Base-by-base conservation (phyloP, 805 yeast genomes). In the Saturnispora ahearnii region DNA sequence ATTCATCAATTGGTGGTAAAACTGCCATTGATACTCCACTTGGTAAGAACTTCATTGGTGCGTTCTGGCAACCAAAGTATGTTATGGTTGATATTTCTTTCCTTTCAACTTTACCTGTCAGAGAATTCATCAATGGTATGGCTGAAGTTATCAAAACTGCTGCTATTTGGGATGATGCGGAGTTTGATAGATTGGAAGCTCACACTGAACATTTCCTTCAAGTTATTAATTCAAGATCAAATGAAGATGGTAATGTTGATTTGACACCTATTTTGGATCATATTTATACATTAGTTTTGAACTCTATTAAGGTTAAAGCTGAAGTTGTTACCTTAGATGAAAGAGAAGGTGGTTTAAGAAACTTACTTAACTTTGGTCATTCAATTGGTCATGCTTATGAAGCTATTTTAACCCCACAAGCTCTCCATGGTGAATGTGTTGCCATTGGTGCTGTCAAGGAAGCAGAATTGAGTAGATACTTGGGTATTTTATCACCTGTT, bases 361-460 rank as follows among this genome's bases (percentile, higher is more conserved):
- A 93, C 66, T 70, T 93, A 55, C 74, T 93, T 53, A 93, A 93
- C 68, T 93, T 91, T 63, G 99, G 99, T 33, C 99, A 93, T 66
- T 79, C 96, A 29, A 90, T 93, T 59, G 99, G 99, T 42, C 99
- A 93, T 66, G 99, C 99, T 21, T 89, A 85, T 56, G 99, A 93
- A 71, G 98, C 99, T n/a, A 81, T 93, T 33, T 73, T 93, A 54
- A 90, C 98, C 4, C 99, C 99, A 8, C 88, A 90, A 66, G 93
- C 96, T 24, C 75, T 93, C 42, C 99, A 93, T 62, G 99, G 99
- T 53, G 99, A 93, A 69, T 93, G 99, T 76, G 99, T 93, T n/a
- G 77, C 98, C n/a, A 77, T 93, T 53, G 99, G 99, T 55, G 85
- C 89, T 77, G 82, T 93, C 32, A 77, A 82, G 60, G 99, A 93